phyloP scores from a whole-genome alignment of 2,329 filamentous ascomycete species.

The Fusarium duplospermum region DNA sequence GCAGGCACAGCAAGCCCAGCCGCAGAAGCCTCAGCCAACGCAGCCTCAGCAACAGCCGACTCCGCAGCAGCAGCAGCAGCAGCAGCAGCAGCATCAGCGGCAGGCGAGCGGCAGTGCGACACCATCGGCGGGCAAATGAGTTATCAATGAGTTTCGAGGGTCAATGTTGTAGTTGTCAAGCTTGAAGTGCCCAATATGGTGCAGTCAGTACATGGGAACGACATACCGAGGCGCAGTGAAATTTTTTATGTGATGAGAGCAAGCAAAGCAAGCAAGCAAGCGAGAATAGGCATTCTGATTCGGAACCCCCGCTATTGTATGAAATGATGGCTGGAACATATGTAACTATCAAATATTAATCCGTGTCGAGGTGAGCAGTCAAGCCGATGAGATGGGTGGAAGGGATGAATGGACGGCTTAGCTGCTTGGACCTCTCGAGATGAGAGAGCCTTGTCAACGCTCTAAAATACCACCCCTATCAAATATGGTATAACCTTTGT shows the following conservation, averaged over 20 bases:
- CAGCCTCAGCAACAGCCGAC: conserved; percentile 5
- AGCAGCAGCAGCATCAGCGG: conserved; percentile 44
- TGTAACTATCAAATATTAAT: conserved; percentile 41
- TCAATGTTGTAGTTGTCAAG: conserved; percentile 23
- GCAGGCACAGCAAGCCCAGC: conserved; percentile 33
- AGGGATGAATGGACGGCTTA: background rate
- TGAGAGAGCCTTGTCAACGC: conserved; percentile 18
- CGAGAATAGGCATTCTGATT: conserved; percentile 27
- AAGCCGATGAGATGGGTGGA: background rate
- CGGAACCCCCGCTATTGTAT: conserved; percentile 23
- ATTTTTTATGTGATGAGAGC: conserved; percentile 31
- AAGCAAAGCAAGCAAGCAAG: conserved; percentile 24
- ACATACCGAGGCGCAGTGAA: conserved; percentile 2
- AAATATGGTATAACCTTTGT: background rate
- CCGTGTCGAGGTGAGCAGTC: conserved; percentile 18
- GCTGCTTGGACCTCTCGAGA: conserved; percentile 17
- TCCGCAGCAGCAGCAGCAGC: conserved; percentile 21
- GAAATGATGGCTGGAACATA: conserved; percentile 29
- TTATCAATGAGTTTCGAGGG: background rate
- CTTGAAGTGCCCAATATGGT: background rate
- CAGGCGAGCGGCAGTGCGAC: conserved; percentile 56
- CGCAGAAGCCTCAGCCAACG: conserved; percentile 20
- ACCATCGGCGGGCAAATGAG: conserved; percentile 47
- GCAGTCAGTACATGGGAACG: conserved; percentile 15
- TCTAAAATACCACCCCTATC: conserved; percentile 22